Percentiles rank a stretch among this genome's conserved stretches.
phyloP scores from a whole-genome alignment of 2,329 filamentous ascomycete genomes.

The Macrophomina tecta region DNA sequence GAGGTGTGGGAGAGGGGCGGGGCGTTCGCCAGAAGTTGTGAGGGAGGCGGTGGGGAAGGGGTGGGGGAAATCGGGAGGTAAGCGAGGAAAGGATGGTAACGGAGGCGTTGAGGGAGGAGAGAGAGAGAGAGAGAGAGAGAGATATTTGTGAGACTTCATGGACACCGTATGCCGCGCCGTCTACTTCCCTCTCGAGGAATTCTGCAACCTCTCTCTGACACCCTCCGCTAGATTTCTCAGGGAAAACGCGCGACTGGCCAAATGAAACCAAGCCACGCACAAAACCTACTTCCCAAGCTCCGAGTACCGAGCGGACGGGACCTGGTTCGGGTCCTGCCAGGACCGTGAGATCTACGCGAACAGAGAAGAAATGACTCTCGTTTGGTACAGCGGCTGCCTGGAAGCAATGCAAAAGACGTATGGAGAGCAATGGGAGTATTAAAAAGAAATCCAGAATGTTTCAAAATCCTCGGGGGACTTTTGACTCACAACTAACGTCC shows the following conservation, averaged over 20 bases:
- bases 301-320: constrained; percentile 16
- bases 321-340: constrained; percentile 25
- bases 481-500: not conserved
- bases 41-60: too few species aligned
- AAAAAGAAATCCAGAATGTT: not conserved
- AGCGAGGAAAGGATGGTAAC: too few species aligned
- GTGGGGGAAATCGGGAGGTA: too few species aligned
- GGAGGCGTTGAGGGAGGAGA: too few species aligned
- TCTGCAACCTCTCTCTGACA: constrained; percentile 17
- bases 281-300: constrained; percentile 5
- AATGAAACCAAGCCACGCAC: constrained; percentile 17
- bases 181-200: constrained; percentile 19
- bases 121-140: too few species aligned
- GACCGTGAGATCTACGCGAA: not conserved
- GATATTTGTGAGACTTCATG: constrained; percentile 1
- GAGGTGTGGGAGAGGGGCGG: too few species aligned
- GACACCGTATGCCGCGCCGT: constrained; percentile 18
- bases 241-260: constrained; percentile 24
- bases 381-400: not conserved
- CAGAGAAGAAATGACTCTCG: not conserved
- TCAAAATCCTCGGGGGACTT: not conserved
- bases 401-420: not conserved
- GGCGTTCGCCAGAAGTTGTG: too few species aligned
- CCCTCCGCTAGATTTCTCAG: constrained; percentile 10
- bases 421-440: not conserved